phyloP scores from a whole-genome alignment of 106 monocot species.

The Acorus gramineus region DNA sequence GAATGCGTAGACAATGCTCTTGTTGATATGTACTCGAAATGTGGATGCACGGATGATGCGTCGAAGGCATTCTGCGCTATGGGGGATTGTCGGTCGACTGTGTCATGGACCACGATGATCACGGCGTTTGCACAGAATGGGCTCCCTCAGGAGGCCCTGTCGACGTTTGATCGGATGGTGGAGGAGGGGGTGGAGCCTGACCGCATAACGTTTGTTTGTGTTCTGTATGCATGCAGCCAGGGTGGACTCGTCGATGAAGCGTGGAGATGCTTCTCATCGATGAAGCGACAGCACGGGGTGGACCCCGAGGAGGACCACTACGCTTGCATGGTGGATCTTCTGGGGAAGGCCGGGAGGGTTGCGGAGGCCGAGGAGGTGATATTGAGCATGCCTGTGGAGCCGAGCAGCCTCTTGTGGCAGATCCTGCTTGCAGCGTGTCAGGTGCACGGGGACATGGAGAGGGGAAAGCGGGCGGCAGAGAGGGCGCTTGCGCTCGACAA shows the following conservation, averaged over 20 bases:
- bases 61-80: constrained; percentile 34
- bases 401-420: constrained; percentile 42
- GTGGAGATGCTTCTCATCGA: constrained; percentile 45
- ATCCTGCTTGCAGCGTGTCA: constrained; percentile 55
- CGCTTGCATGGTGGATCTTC: constrained; percentile 73
- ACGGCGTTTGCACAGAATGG: constrained; percentile 79
- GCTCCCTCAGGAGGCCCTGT: constrained; percentile 31
- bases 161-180: constrained; percentile 44
- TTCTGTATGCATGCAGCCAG: constrained; percentile 71
- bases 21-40: constrained; percentile 81
- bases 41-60: constrained; percentile 47
- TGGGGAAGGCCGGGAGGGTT: constrained; percentile 46
- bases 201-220: constrained; percentile 56
- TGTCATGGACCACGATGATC: constrained; percentile 81
- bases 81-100: constrained; percentile 23
- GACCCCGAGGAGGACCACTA: constrained; percentile 68
- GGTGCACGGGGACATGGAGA: constrained; percentile 51
- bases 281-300: constrained; percentile 35
- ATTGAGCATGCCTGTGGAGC: constrained; percentile 36
- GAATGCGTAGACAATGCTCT: constrained; percentile 67
- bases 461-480: constrained; percentile 43
- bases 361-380: constrained; percentile 60
- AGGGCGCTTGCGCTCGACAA: constrained; percentile 38
- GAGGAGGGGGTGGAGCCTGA: constrained; percentile 26
- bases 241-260: constrained; percentile 64